These are phyloP conservation scores for Thielaviopsis euricoi DNA, from an alignment of 2,329 filamentous ascomycete genomes.

Conservation along the genomic window DNA sequence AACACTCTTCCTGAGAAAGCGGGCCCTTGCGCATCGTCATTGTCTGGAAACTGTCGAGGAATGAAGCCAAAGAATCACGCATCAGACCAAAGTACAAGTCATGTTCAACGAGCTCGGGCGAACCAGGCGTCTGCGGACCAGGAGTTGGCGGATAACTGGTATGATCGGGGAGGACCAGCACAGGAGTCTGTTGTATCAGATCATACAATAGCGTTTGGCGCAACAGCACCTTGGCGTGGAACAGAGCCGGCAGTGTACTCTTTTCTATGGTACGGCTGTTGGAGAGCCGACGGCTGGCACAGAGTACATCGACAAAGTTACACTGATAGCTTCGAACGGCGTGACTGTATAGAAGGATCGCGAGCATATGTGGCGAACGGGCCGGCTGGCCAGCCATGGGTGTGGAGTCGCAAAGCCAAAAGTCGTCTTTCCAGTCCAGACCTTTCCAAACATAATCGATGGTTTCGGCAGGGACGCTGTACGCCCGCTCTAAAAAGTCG, in stretches of 20 bases:
- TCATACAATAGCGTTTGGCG: conserved; percentile 39
- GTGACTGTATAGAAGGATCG: conserved; percentile 33
- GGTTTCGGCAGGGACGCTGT: conserved; percentile 24
- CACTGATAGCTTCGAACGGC: conserved; percentile 32
- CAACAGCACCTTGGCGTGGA: conserved; percentile 37
- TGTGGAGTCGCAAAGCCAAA: conserved; percentile 28
- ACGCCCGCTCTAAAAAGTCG: conserved; percentile 31
- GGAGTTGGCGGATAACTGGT: conserved; percentile 13
- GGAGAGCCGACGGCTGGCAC: conserved; percentile 32
- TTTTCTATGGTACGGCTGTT: conserved; percentile 31
- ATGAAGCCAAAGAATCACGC: conserved; percentile 33
- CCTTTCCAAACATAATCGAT: conserved; percentile 26
- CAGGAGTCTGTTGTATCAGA: conserved; percentile 30
- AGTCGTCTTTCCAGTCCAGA: conserved; percentile 37
- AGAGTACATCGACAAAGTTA: conserved; percentile 35
- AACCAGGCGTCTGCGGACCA: conserved; percentile 10
- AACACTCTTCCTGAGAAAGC: conserved; percentile 28
- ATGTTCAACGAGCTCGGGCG: conserved; percentile 27
- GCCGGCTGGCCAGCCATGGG: conserved; percentile 20
- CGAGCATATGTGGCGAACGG: conserved; percentile 31
- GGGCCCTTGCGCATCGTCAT: conserved; percentile 24
- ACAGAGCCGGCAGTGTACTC: conserved; percentile 31
- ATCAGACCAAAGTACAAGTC: conserved; percentile 32
- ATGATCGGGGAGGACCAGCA: conserved; percentile 22
- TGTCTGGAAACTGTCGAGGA: conserved; percentile 35